phyloP scores from a whole-genome alignment of 345 rosid species.

The Populus simonii region DNA sequence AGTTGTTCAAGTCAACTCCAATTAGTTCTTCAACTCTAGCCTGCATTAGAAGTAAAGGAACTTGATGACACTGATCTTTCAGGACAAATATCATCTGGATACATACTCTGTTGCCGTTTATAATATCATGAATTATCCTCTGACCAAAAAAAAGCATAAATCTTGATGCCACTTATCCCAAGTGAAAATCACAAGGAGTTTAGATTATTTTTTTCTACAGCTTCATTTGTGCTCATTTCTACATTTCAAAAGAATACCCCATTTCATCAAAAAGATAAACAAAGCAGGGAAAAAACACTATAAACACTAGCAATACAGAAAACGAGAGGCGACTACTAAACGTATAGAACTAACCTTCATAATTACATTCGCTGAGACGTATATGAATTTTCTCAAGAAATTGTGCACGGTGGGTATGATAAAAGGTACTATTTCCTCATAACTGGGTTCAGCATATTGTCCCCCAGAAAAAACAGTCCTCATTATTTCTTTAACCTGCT shows the following conservation, averaged over 20 bases:
- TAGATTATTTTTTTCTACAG: not conserved
- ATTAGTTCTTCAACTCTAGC: conserved; percentile 39
- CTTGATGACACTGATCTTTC: not conserved
- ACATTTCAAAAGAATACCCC: not conserved
- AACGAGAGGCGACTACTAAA: not conserved
- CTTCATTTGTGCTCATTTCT: not conserved
- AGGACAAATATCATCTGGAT: not conserved
- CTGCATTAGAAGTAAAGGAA: conserved; percentile 18
- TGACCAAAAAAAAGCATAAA: not conserved
- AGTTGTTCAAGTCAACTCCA: conserved; percentile 24
- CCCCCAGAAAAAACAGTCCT: conserved; percentile 7
- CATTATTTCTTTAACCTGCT: conserved; percentile 27
- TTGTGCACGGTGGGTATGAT: conserved; percentile 25
- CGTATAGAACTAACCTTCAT: conserved; percentile 33
- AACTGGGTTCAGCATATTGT: conserved; percentile 13
- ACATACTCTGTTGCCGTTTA: not conserved
- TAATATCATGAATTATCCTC: not conserved
- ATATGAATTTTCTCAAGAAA: conserved; percentile 34
- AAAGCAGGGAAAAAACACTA: not conserved
- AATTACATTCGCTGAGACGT: conserved; percentile 30
- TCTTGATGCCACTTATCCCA: not conserved
- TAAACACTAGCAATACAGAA: not conserved
- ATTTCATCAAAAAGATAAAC: not conserved
- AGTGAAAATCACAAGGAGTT: not conserved
- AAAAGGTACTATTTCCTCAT: conserved; percentile 35